Conservation (phyloP, 2,329 filamentous ascomycete species). For the Raffaelea albimanens region DNA sequence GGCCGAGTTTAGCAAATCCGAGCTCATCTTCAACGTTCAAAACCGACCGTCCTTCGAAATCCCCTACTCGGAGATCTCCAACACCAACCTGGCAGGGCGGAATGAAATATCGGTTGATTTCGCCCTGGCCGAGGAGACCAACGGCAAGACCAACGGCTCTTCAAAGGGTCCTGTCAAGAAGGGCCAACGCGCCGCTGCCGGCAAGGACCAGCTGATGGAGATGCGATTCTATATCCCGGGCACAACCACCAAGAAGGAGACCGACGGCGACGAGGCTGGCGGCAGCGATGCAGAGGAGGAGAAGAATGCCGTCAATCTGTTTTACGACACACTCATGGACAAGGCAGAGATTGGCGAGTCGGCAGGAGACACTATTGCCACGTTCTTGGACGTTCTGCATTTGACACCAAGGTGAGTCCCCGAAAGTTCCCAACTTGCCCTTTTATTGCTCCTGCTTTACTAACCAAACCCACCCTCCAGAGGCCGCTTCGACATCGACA, state of each 20-base stretch:
- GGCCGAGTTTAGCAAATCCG: conserved; percentile 89
- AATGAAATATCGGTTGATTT: conserved; percentile 98
- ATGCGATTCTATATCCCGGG: conserved; percentile 99
- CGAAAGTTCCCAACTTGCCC: neutral
- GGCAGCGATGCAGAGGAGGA: conserved; percentile 65
- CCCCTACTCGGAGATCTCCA: conserved; percentile 93
- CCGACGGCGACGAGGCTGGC: conserved; percentile 63
- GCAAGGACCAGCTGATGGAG: conserved; percentile 87
- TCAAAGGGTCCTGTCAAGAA: conserved; percentile 60
- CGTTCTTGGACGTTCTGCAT: conserved; percentile 92
- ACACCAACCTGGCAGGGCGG: conserved; percentile 94
- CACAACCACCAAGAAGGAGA: conserved; percentile 68
- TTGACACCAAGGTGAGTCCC: conserved; percentile 71
- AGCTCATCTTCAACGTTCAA: conserved; percentile 92
- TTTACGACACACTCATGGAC: conserved; percentile 95
- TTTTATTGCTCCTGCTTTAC: neutral
- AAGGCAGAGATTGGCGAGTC: conserved; percentile 99
- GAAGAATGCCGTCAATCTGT: conserved; percentile 92
- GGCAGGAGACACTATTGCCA: conserved; percentile 95
- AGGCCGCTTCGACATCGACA: conserved; percentile 98
- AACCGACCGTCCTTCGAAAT: conserved; percentile 95
- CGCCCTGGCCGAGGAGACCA: conserved; percentile 63
- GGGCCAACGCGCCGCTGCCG: conserved; percentile 83
- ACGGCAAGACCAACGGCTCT: conserved; percentile 63
- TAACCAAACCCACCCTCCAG: conserved; percentile 35